Percentiles rank a stretch among this genome's conserved stretches.
Evolutionary conservation across 1,284 basidiomycete species (phyloP).

Genomic region (Termitomyces sp.): DNA sequence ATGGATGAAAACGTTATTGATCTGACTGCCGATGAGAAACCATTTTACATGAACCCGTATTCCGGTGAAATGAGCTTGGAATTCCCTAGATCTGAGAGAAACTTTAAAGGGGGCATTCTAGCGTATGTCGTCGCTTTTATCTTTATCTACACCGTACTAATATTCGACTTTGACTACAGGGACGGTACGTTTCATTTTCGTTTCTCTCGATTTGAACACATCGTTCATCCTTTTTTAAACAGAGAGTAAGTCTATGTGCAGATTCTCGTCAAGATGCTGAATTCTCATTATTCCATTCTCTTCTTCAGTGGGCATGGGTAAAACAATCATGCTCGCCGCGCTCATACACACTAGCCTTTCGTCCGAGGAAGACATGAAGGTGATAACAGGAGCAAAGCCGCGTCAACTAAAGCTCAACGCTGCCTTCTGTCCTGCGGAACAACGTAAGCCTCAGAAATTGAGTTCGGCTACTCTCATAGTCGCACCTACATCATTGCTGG

Average conservation of each 20-base stretch:
- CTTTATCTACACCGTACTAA: not conserved
- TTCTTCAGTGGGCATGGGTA: slow-evolving; percentile 86
- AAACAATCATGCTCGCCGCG: slow-evolving; percentile 94
- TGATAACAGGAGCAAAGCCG: slow-evolving; percentile 31
- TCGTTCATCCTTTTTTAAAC: not conserved
- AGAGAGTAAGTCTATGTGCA: slow-evolving; percentile 42
- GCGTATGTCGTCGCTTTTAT: slow-evolving; percentile 54
- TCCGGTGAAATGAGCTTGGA: slow-evolving; percentile 92
- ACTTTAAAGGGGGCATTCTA: slow-evolving; percentile 81
- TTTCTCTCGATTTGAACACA: slow-evolving; percentile 3
- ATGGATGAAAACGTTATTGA: slow-evolving; percentile 54
- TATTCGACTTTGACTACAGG: slow-evolving; percentile 26
- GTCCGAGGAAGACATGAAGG: slow-evolving; percentile 31
- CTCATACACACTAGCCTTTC: slow-evolving; percentile 80
- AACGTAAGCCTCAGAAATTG: slow-evolving; percentile 25
- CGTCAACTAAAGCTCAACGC: slow-evolving; percentile 60
- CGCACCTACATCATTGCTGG: slow-evolving; percentile 86
- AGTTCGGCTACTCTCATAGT: slow-evolving; percentile 83
- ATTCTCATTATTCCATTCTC: not conserved
- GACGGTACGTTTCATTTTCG: slow-evolving; percentile 42
- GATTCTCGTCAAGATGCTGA: not conserved
- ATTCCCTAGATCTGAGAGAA: slow-evolving; percentile 80
- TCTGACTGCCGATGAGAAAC: slow-evolving; percentile 61
- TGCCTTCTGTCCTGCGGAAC: slow-evolving; percentile 46
- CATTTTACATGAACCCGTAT: slow-evolving; percentile 87